Evolutionary conservation across 257 asterid species (phyloP), one percentile per base, ranked within the genome.

Genomic region (Scutellaria minor): DNA sequence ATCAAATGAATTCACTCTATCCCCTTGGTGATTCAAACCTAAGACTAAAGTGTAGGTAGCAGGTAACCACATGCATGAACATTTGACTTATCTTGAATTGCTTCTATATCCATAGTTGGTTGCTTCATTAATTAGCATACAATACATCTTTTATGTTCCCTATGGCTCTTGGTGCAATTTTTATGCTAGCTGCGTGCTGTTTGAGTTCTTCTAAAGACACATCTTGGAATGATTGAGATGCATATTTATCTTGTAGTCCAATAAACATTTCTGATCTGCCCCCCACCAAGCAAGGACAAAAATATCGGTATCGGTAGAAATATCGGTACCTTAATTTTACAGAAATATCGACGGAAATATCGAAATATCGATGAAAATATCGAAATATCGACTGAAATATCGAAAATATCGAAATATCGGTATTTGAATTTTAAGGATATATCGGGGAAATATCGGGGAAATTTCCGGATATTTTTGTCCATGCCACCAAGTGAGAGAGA

Each of bases 161-260:
- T 40, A 27, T 74, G 52, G 27, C 51, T 55, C 39, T 68, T 27
- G 72, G 70, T 27, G 37, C 58, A 56, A 13, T 15, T 40, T 24
- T 15, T 41, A 8, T 56, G 6, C 12, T 1, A 55, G 7, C 18
- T 42, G 45, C 31, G 2, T 57, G 48, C 50, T 6, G 48, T 57
- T 27, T 6, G 41, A 57, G 7, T 58, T 27, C 13, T 53, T 9
- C n/a, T 45, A 4, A 15, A 39, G 37, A 52, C n/a, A 2, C 40
- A 52, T 52, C 22, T n/a, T 66, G 27, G 46, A 35, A 66, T 48
- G 47, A 48, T 66, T 9, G 51, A 55, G 60, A 13, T 66, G 72
- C 37, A 51, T 35, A 51, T 53, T 53, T 54, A 13, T 63, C 18
- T 8, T 20, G 64, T 10, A 51, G 11, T 51, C 39, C 47, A 12